Conservation (phyloP, 1,139 yeast species). For the Pichia sp. region DNA sequence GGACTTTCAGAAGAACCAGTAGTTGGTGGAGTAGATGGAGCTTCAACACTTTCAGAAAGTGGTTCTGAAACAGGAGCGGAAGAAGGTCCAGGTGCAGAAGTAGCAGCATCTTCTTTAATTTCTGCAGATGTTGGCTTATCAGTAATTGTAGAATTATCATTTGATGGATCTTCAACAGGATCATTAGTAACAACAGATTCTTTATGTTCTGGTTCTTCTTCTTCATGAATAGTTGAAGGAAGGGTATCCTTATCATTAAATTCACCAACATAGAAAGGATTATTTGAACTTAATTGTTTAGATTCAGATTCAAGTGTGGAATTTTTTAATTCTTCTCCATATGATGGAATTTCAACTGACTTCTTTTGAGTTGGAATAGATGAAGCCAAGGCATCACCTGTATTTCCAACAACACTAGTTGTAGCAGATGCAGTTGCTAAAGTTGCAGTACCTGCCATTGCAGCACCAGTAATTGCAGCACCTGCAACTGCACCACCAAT, state of each 20-base stretch:
- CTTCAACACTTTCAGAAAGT: no score
- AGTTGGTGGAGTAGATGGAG: no score
- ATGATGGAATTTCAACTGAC: conserved; percentile 12
- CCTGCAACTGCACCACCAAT: conserved; percentile 16
- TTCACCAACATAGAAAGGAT: conserved; percentile 16
- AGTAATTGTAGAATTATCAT: conserved; percentile 1
- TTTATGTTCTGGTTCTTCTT: conserved; percentile 7
- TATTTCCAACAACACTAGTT: conserved; percentile 1
- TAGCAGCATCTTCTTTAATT: neutral
- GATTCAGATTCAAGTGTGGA: conserved; percentile 14
- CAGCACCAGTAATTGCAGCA: conserved; percentile 15
- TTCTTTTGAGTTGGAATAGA: conserved; percentile 12
- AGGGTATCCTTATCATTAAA: conserved; percentile 12
- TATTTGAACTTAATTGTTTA: conserved; percentile 11
- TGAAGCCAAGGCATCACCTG: conserved; percentile 5
- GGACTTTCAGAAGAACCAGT: conserved; percentile 5
- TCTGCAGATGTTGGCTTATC: no score
- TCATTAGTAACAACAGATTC: neutral
- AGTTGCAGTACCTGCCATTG: conserved; percentile 13
- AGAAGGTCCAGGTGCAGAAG: neutral
- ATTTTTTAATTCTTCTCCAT: conserved; percentile 6
- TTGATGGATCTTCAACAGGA: neutral
- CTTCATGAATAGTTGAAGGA: conserved; percentile 17
- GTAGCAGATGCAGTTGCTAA: conserved; percentile 13
- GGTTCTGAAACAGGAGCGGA: neutral